Base-by-base conservation (phyloP, 78 protist genomes). In the Acrasis kona region DNA sequence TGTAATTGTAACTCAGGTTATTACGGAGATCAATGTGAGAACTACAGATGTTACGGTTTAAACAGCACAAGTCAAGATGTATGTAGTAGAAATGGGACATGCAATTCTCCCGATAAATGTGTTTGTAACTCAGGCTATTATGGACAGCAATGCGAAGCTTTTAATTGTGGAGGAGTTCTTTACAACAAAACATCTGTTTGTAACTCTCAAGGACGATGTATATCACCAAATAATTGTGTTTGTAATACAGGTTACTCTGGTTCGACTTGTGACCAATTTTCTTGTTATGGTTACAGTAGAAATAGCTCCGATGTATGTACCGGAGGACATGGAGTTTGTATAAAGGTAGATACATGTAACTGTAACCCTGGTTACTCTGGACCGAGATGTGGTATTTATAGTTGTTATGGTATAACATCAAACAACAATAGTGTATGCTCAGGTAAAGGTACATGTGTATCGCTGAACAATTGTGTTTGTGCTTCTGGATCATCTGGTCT, bases 1-100 rank as follows among this genome's bases (percentile, higher is more conserved):
- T 72, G 76, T 19, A 72, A 41, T 4, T 72, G 76, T 57, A 72
- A 66, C 10, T 12, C 67, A 37, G 68, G 1, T 19, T 72, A 40
- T 38, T 10, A 8, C 5, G 76, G 76, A 2, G 65, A 41, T 19
- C 3, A 27, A 27, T 72, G 76, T 40, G 67, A 57, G 39, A 6
- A n/a, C 61, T 50, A n/a, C 19, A 19, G 34, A 50, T 50, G 61
- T 50, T 50, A n/a, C 19, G 61, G 61, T n/a, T n/a, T 19, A 50
- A 50, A 50, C 19, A 50, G 61, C 19, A 50, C 61, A 50, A 19
- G 19, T n/a, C 19, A 19, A 50, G 19, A 50, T 50, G 61, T 50
- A 50, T 50, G 61, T 50, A n/a, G 34, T 50, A 50, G 61, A 19
- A 50, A 50, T 50, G 61, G 61, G 19, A 50, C 19, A n/a, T 50